phyloP scores from a whole-genome alignment of 2,329 filamentous ascomycete species.

The Phyllosticta paracitricarpa region DNA sequence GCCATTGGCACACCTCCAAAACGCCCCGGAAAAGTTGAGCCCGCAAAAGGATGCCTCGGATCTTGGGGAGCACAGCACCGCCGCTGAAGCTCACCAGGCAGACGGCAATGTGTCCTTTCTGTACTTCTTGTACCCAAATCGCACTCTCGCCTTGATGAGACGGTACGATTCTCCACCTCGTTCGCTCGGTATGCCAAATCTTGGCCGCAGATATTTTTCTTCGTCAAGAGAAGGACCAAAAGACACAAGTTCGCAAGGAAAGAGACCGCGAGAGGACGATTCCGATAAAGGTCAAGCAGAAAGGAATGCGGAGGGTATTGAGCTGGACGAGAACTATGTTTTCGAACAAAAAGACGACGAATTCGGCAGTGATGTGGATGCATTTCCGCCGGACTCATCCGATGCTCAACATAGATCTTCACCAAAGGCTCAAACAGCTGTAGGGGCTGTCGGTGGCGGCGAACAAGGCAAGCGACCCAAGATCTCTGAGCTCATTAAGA shows the following conservation, averaged over 20 bases:
- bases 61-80: neutral
- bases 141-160: constrained; percentile 31
- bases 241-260: neutral
- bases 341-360: neutral
- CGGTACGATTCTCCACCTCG: constrained; percentile 15
- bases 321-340: neutral
- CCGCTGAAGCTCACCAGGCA: neutral
- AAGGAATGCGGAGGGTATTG: neutral
- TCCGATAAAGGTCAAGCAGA: neutral
- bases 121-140: constrained; percentile 40
- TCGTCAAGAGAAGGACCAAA: neutral
- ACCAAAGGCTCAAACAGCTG: neutral
- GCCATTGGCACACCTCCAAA: neutral
- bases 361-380: neutral
- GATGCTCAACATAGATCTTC: neutral
- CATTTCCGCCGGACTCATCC: neutral
- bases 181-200: neutral
- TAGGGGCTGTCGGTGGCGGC: neutral
- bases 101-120: constrained; percentile 19
- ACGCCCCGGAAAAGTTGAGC: neutral
- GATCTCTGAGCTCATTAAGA: neutral
- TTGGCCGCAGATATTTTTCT: neutral
- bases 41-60: constrained; percentile 8
- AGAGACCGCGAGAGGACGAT: neutral
- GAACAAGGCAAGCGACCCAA: neutral